Conservation (phyloP, 257 asterid species). For the Handroanthus guayacan region DNA sequence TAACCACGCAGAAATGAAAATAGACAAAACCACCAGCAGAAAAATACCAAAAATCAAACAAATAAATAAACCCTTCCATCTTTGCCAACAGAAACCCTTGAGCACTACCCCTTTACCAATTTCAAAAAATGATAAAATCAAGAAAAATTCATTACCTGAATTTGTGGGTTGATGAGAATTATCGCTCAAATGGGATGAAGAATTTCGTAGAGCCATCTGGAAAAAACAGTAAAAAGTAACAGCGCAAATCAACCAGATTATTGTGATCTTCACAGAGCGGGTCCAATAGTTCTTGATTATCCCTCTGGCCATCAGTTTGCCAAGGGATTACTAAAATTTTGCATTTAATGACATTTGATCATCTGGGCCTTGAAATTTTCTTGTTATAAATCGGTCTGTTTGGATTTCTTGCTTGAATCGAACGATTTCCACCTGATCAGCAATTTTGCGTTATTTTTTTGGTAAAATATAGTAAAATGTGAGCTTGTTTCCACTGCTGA, state of each 20-base stretch:
- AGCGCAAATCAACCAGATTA: constrained; percentile 66
- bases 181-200: constrained; percentile 41
- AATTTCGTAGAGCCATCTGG: constrained; percentile 58
- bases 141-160: constrained; percentile 39
- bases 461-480: too few species aligned
- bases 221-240: constrained; percentile 58
- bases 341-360: constrained; percentile 7
- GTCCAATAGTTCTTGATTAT: constrained; percentile 47
- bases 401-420: background rate
- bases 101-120: background rate
- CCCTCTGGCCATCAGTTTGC: constrained; percentile 45
- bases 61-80: background rate
- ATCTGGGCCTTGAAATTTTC: background rate
- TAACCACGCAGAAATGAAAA: background rate
- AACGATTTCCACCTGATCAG: constrained; percentile 7
- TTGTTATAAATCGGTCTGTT: background rate
- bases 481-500: too few species aligned
- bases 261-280: constrained; percentile 45
- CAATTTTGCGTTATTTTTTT: background rate
- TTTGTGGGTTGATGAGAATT: constrained; percentile 26
- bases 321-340: constrained; percentile 5
- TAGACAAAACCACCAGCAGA: background rate
- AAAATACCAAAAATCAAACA: background rate
- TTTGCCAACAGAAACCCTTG: background rate
- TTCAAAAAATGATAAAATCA: background rate